phyloP scores from a whole-genome alignment of 2,329 filamentous ascomycete species.

The Dothistroma pini region DNA sequence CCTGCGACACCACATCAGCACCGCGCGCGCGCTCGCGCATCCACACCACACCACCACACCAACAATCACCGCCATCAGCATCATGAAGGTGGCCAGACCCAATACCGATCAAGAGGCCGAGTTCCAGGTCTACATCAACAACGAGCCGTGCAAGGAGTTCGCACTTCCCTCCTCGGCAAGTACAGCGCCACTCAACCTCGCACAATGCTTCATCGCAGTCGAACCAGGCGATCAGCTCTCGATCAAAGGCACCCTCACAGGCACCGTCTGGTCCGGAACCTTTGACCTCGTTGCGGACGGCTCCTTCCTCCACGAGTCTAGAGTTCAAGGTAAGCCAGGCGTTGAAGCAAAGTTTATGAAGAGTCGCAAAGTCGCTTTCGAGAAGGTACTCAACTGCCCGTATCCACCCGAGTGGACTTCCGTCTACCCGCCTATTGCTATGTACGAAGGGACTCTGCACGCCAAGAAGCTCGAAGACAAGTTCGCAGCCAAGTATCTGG shows the following conservation, averaged over 20 bases:
- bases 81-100: slow-evolving; percentile 39
- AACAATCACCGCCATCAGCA: neutral
- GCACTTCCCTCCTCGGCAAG: slow-evolving; percentile 30
- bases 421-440: slow-evolving; percentile 13
- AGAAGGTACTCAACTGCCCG: slow-evolving; percentile 18
- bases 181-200: slow-evolving; percentile 27
- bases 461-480: slow-evolving; percentile 13
- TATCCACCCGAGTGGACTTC: slow-evolving; percentile 11
- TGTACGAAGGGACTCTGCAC: slow-evolving; percentile 25
- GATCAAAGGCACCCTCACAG: slow-evolving; percentile 33
- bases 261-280: slow-evolving; percentile 31
- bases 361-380: slow-evolving; percentile 19
- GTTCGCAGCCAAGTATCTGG: neutral
- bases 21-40: neutral
- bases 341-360: slow-evolving; percentile 12
- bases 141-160: slow-evolving; percentile 34
- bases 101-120: slow-evolving; percentile 35
- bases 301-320: slow-evolving; percentile 27
- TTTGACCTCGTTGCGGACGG: slow-evolving; percentile 41
- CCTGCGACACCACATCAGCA: neutral
- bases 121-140: slow-evolving; percentile 28
- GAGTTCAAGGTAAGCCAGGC: slow-evolving; percentile 24
- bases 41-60: neutral
- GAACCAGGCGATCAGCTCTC: slow-evolving; percentile 32
- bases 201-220: slow-evolving; percentile 38